Base-by-base conservation (phyloP, 2,329 filamentous ascomycete species). In the Epichloe gansuensis region DNA sequence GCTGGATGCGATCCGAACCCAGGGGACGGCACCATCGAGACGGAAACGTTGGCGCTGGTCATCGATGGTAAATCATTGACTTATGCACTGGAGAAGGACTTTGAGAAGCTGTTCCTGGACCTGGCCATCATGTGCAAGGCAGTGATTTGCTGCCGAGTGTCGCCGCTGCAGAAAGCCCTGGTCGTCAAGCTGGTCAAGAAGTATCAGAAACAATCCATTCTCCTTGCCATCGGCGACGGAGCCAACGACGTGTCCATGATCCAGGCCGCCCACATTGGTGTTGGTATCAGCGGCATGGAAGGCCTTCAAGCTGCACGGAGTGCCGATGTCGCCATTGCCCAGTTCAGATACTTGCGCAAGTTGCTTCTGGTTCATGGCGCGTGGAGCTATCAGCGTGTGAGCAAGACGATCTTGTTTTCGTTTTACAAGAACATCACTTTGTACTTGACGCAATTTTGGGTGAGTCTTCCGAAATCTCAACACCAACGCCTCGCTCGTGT, bases 201-300 rank as follows among this genome's bases (percentile, higher is more conserved):
- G 60, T 81, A 81, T 59, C 88, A 95, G 67, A 81, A 93, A 59
- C 88, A 96, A 65, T 82, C 89, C 12, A 90, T 98, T 60, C 82
- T 96, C 51, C 81, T 98, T 49, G 93, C 93, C 50, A 96, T 98
- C 66, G 93, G 93, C 60, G 93, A 98, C 63, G 93, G 93, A 58
- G 93, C 93, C 46, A 98, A 98, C 70, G 93, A 98, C 64, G 93
- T 98, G n/a, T 96, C 91, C 17, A 98, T 98, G 93, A 98, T 98
- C 52, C 93, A 98, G 73, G 93, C 93, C 11, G 93, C 93, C 12
- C 93, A 98, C 66, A 95, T 98, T 58, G 93, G 93, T 58, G 88
- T 98, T 45, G 93, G 93, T 69, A 98, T 98, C 68, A 95, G 90
- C 64, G 93, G 93, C 69, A 81, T 95, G 58, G 93, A 98, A 77